Conservation (phyloP, 2,329 filamentous ascomycete genomes). For the Colletotrichum chlorophyti region DNA sequence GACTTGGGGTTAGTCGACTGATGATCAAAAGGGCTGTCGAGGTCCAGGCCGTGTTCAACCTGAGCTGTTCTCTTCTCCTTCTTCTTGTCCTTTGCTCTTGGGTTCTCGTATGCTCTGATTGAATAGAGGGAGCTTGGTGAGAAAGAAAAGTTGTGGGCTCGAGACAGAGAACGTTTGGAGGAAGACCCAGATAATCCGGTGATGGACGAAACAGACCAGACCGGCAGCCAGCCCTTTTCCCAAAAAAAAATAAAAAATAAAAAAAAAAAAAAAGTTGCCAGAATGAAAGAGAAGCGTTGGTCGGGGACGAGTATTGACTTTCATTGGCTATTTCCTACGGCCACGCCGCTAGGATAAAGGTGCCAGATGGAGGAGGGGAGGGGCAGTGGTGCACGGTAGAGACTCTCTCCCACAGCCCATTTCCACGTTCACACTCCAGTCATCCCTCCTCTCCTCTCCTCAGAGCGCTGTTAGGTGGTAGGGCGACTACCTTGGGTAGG, state of each 20-base stretch:
- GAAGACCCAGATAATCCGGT: slow-evolving; percentile 14
- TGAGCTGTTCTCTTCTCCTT: slow-evolving; percentile 1
- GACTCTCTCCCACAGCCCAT: neutral
- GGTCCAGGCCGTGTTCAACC: slow-evolving; percentile 24
- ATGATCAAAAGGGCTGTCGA: slow-evolving; percentile 22
- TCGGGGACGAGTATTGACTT: slow-evolving; percentile 21
- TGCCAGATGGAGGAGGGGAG: slow-evolving; percentile 20
- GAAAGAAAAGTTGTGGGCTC: slow-evolving; percentile 25
- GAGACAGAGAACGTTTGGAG: slow-evolving; percentile 21
- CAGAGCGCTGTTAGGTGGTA: no score
- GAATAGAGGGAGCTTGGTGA: slow-evolving; percentile 10
- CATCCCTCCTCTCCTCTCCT: slow-evolving; percentile 9
- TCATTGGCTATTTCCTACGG: slow-evolving; percentile 20
- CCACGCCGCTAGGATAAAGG: slow-evolving; percentile 22
- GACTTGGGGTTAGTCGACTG: slow-evolving; percentile 21
- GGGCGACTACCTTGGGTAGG: neutral
- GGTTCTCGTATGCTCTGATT: slow-evolving; percentile 11
- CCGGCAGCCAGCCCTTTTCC: slow-evolving; percentile 22
- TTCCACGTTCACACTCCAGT: slow-evolving; percentile 2
- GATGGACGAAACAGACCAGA: slow-evolving; percentile 26
- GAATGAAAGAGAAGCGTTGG: slow-evolving; percentile 22
- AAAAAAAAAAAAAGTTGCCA: slow-evolving; percentile 9
- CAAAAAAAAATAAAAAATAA: no score
- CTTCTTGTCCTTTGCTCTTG: neutral
- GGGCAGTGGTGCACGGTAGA: slow-evolving; percentile 22